A percentile compares a stretch with the other conserved stretches of the same genome.
These are phyloP conservation scores for Nothopassalora personata DNA, from an alignment of 2,329 filamentous ascomycete genomes.

Conservation along the genomic window DNA sequence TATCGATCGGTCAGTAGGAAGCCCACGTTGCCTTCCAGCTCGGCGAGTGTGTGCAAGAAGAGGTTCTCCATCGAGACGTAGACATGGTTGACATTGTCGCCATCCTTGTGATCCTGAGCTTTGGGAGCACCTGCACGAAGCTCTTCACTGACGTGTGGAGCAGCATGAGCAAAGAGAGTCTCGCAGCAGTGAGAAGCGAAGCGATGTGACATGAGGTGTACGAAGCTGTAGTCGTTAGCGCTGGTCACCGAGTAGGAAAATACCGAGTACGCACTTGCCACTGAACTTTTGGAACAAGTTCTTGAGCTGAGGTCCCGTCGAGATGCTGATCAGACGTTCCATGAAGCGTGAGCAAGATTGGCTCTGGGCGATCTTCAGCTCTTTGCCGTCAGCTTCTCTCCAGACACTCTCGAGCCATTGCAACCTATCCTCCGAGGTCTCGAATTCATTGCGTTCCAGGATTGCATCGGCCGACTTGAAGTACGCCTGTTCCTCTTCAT, in stretches of 20 bases:
- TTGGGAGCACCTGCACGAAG: conserved; percentile 44
- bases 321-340: conserved; percentile 83
- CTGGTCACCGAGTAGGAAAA: not conserved
- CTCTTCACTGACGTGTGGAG: conserved; percentile 72
- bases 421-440: conserved; percentile 56
- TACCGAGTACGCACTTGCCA: conserved; percentile 55
- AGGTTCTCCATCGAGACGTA: conserved; percentile 71
- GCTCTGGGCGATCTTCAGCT: conserved; percentile 91
- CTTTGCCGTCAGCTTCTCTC: conserved; percentile 81
- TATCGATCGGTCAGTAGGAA: conserved; percentile 82
- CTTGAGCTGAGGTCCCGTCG: conserved; percentile 75
- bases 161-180: conserved; percentile 79
- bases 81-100: conserved; percentile 47
- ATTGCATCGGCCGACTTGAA: conserved; percentile 86
- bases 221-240: conserved; percentile 50
- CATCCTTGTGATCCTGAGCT: conserved; percentile 35
- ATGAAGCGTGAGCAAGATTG: conserved; percentile 91
- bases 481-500: conserved; percentile 91
- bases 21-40: conserved; percentile 78
- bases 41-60: conserved; percentile 76
- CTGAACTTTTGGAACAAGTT: conserved; percentile 77
- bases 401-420: conserved; percentile 71
- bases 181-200: conserved; percentile 98
- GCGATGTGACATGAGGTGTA: conserved; percentile 85
- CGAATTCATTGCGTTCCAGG: conserved; percentile 80